Base-by-base conservation (phyloP, 208 protist genomes). In the Wallacemonas sp. region DNA sequence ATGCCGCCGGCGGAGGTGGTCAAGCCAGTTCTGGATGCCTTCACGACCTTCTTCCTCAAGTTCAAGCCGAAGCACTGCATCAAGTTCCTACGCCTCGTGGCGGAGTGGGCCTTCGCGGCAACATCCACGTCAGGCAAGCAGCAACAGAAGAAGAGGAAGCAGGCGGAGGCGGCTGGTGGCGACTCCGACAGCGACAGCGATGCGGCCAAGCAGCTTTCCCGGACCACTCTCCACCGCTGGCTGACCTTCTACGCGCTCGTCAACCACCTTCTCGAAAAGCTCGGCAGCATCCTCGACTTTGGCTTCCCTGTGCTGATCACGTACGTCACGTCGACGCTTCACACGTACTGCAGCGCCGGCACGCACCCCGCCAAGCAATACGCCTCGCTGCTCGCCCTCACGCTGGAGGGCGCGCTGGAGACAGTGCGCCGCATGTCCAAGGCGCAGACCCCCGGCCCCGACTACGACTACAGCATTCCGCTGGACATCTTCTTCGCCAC, bases 61-160 rank as follows among this genome's bases (percentile, higher is more conserved):
- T 96, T 96, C 68, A 92, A 92, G 79, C 73, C 87, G 19, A 92
- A 93, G 65, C 81, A 92, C 49, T 89, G 87, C 54, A 64, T 63
- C 21, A 68, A 64, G 65, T 73, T 92, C 65, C 70, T 96, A 44
- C 72, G 76, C 29, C 68, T 77, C 24, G 65, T 94, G 12, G 78
- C 83, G 21, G 73, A 89, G 56, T 96, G 90, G 90, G 85, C 85
- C 34, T 96, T 96, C 78, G 83, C 74, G 60, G 68, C 41, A 68
- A 66, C 66, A 56, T 68, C 11, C 61, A 71, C 16, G 17, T n/a
- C n/a, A n/a, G n/a, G n/a, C n/a, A 57, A 33, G 24, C 30, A 23
- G 16, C 11, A 47, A 9, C 14, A 8, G 60, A 54, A 17, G 60
- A 47, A 47, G 41, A 16, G 8, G 34, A 16, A 4, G 12, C 34